These are phyloP conservation scores for Poa annua DNA, from an alignment of 176 grass and related monocot genomes.

Conservation along the genomic window DNA sequence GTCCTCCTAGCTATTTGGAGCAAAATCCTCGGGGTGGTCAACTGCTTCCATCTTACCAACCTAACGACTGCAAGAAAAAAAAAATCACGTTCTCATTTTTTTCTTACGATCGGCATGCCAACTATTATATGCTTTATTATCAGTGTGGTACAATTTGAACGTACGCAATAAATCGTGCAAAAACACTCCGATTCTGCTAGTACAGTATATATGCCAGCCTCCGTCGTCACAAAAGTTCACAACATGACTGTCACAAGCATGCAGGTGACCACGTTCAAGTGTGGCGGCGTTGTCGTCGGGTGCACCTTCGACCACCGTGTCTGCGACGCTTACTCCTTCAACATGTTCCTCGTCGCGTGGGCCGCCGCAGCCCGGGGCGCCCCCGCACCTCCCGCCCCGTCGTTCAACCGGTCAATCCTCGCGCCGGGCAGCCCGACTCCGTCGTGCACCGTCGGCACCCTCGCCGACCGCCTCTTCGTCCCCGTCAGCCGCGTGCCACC, in stretches of 20 bases:
- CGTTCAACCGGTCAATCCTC: constrained; percentile 59
- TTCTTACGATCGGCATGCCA: neutral
- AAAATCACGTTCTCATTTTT: neutral
- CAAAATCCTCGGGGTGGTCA: neutral
- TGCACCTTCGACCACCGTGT: constrained; percentile 88
- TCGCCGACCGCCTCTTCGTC: constrained; percentile 45
- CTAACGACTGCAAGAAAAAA: too few species aligned
- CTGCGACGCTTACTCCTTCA: constrained; percentile 86
- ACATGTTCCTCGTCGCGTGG: constrained; percentile 84
- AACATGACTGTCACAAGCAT: neutral
- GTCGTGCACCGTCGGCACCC: constrained; percentile 34
- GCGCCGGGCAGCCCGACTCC: constrained; percentile 37
- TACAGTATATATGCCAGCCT: too few species aligned
- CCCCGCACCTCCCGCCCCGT: constrained; percentile 11
- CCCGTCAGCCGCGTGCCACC: constrained; percentile 34
- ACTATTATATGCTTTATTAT: neutral
- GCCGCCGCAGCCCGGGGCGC: constrained; percentile 39
- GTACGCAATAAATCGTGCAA: too few species aligned
- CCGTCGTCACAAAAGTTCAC: too few species aligned
- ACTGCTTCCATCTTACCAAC: neutral
- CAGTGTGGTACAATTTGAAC: neutral
- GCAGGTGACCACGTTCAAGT: constrained; percentile 65
- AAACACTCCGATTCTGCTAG: too few species aligned
- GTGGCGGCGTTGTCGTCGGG: constrained; percentile 65
- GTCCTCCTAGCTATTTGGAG: too few species aligned